These are phyloP conservation scores for Colletotrichum sp. DNA, from an alignment of 2,329 filamentous ascomycete genomes.

Conservation along the genomic window DNA sequence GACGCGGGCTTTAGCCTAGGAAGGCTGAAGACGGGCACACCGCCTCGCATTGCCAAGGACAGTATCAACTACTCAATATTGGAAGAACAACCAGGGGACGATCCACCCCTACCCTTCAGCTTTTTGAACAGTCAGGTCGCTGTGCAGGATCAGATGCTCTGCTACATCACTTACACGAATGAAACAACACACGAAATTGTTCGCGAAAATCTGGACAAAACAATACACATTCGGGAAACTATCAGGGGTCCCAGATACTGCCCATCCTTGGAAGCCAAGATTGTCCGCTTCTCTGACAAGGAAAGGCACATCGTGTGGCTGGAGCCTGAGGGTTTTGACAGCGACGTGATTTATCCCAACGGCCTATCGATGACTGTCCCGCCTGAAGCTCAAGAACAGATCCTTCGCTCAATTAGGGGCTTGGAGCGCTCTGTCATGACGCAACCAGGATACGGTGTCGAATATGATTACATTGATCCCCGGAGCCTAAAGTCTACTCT, in stretches of 20 bases:
- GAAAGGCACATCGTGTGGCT: constrained; percentile 91
- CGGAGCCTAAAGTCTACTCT: constrained; percentile 85
- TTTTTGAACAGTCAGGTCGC: constrained; percentile 82
- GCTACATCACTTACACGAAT: constrained; percentile 89
- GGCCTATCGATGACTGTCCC: constrained; percentile 97
- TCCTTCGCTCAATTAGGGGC: constrained; percentile 86
- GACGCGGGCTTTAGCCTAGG: constrained; percentile 91
- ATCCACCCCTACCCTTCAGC: constrained; percentile 88
- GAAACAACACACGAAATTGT: constrained; percentile 81
- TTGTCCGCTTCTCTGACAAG: constrained; percentile 85
- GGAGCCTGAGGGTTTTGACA: constrained; percentile 93
- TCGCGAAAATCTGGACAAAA: constrained; percentile 89
- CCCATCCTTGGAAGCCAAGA: constrained; percentile 92
- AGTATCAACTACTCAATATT: constrained; percentile 81
- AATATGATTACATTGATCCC: constrained; percentile 98
- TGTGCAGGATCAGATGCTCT: constrained; percentile 83
- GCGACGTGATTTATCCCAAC: constrained; percentile 91
- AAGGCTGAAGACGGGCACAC: constrained; percentile 93
- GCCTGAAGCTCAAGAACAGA: constrained; percentile 80
- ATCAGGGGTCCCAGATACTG: constrained; percentile 95
- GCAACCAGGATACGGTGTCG: constrained; percentile 94
- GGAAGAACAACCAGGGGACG: constrained; percentile 78
- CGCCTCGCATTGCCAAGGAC: constrained; percentile 80
- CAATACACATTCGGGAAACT: constrained; percentile 93
- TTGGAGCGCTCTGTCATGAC: constrained; percentile 91